phyloP scores from a whole-genome alignment of 2,329 filamentous ascomycete species.

The Zasmidium citrigriseum region DNA sequence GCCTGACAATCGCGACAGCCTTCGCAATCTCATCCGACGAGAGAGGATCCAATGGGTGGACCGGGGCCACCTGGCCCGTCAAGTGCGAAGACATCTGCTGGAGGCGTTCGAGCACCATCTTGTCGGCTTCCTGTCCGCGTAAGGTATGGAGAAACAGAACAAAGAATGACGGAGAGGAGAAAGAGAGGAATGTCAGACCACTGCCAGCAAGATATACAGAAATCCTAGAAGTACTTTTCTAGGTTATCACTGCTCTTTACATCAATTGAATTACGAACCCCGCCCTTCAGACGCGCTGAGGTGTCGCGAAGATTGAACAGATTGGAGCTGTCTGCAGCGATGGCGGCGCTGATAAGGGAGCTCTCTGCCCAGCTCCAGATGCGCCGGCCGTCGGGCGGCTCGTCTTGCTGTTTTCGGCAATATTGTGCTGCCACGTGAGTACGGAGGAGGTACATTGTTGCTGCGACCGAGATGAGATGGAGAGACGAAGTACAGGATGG shows the following conservation, averaged over 20 bases:
- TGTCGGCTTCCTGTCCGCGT: constrained; percentile 6
- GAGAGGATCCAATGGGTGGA: constrained; percentile 79
- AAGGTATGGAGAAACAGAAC: background rate
- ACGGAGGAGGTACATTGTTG: background rate
- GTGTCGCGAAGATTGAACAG: background rate
- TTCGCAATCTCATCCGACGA: constrained; percentile 70
- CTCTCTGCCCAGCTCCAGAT: background rate
- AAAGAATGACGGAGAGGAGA: background rate
- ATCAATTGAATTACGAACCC: background rate
- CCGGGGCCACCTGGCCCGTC: constrained; percentile 54
- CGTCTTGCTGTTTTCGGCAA: background rate
- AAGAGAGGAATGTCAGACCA: background rate
- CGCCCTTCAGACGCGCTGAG: background rate
- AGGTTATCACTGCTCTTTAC: background rate
- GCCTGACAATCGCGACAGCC: constrained; percentile 67
- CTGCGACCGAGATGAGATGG: background rate
- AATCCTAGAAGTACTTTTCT: background rate
- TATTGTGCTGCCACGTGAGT: background rate
- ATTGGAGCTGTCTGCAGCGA: background rate
- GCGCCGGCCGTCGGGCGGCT: background rate
- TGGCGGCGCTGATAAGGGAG: background rate
- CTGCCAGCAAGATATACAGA: background rate
- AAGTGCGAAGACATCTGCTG: constrained; percentile 59
- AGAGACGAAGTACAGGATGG: background rate
- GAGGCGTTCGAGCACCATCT: constrained; percentile 35